Conservation (phyloP, 768 basidiomycete genomes). For the Daedalea quercina region DNA sequence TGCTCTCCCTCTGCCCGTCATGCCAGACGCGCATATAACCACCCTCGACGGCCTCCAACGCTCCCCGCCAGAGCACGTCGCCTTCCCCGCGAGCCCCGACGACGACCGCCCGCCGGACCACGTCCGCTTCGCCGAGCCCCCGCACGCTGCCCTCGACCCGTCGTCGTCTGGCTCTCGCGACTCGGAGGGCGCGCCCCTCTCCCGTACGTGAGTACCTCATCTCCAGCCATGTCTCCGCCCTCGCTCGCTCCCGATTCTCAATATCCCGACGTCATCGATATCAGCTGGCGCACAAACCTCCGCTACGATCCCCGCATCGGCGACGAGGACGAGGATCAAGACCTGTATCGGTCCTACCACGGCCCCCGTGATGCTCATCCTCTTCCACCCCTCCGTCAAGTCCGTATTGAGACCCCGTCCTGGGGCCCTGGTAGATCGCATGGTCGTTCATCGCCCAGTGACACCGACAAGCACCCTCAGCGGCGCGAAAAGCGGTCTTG, state of each 20-base stretch:
- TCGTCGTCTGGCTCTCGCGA: too few species aligned
- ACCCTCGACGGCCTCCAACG: neutral
- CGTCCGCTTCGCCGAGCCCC: too few species aligned
- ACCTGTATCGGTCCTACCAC: neutral
- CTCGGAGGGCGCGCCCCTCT: neutral
- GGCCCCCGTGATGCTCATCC: neutral
- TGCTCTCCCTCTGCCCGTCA: neutral
- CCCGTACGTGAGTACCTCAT: neutral
- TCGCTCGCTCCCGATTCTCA: neutral
- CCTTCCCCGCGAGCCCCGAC: too few species aligned
- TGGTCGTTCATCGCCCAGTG: neutral
- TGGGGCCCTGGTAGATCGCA: neutral
- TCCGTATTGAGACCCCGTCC: constrained; percentile 5
- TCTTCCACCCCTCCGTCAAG: constrained; percentile 4
- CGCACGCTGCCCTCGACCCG: too few species aligned
- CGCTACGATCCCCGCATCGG: constrained; percentile 23
- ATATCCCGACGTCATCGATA: constrained; percentile 3
- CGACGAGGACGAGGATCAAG: constrained; percentile 18
- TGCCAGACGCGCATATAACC: too few species aligned
- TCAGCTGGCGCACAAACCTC: constrained; percentile 5
- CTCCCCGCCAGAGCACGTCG: neutral
- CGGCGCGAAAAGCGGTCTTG: neutral
- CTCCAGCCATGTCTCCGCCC: neutral
- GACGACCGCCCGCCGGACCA: too few species aligned
- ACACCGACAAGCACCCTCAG: neutral